Evolutionary conservation across 2,329 filamentous ascomycete genomes (phyloP), one percentile per base, ranked within the genome.

Genomic region (Teratosphaeria pseudoeucalypti): DNA sequence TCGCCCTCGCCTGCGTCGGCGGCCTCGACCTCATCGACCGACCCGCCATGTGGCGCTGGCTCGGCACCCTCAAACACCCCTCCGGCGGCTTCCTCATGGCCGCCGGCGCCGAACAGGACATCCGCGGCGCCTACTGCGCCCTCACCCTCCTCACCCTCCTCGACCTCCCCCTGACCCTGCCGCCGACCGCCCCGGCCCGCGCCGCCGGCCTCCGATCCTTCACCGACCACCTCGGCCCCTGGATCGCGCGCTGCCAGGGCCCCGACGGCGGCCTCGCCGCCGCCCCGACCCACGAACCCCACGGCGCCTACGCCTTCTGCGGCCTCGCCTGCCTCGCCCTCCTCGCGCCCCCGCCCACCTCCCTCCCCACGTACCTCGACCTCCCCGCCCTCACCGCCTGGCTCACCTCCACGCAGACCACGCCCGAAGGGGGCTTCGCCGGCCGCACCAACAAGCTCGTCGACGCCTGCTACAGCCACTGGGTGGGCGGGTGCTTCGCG

Each of bases 381-480:
- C 76, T 96, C 58, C 82, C 86, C 62, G 79, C 85, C 57, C 81
- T 99, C 58, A 81, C 94, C 55, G 85, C 87, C 61, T 99, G 94
- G 91, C 83, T 99, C 47, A 92, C 90, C 7, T 85, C 89, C 53
- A 86, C 91, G 61, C 94, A 99, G 74, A 89, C 92, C 72, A 85
- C 86, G 34, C 94, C 92, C 3, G 94, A 97, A 73, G 92, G 92
- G 64, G 94, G 94, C 39, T 92, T 96, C 71, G 88, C 90, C 49
- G 94, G 94, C 62, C 87, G 94, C 66, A 96, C 92, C 32, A 97
- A 97, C 80, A 99, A 99, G 77, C 82, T 99, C 34, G 94, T 97
- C 34, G 94, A 99, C 74, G 94, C 92, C 54, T 99, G 94, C 77
- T 99, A 99, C 77, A 95, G 90, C 72, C 92, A 96, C 75, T 99